Conservation (phyloP, 257 asterid genomes). For the Phtheirospermum japonicum region DNA sequence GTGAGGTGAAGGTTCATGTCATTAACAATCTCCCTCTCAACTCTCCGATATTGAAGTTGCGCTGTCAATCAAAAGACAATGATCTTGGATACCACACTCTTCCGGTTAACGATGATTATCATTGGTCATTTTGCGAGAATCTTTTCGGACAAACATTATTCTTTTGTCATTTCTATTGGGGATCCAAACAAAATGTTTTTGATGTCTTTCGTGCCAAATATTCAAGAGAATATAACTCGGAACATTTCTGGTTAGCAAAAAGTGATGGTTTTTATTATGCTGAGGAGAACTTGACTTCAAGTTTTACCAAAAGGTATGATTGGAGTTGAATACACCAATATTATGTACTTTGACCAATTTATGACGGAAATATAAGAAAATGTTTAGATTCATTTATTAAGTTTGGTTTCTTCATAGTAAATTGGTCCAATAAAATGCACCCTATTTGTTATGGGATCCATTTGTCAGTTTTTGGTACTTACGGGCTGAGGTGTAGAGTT, state of each 20-base stretch:
- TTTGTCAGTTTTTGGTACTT: too few species aligned
- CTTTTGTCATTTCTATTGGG: slow-evolving; percentile 10
- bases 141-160: background rate
- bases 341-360: too few species aligned
- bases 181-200: background rate
- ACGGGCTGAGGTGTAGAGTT: too few species aligned
- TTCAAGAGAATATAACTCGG: background rate
- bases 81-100: slow-evolving; percentile 13
- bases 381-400: too few species aligned
- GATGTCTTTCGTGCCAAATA: background rate
- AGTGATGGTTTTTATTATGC: slow-evolving; percentile 3
- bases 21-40: background rate
- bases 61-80: background rate
- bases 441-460: too few species aligned
- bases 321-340: background rate
- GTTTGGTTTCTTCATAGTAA: too few species aligned
- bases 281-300: too few species aligned
- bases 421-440: too few species aligned
- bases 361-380: too few species aligned
- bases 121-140: background rate
- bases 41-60: background rate
- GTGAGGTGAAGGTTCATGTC: background rate
- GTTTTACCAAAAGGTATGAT: background rate
- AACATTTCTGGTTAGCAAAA: background rate
- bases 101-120: background rate